A percentile compares a stretch with the other conserved stretches of the same genome.
Conservation (phyloP, 2,329 filamentous ascomycete species). For the Teratosphaeria epicoccoides region DNA sequence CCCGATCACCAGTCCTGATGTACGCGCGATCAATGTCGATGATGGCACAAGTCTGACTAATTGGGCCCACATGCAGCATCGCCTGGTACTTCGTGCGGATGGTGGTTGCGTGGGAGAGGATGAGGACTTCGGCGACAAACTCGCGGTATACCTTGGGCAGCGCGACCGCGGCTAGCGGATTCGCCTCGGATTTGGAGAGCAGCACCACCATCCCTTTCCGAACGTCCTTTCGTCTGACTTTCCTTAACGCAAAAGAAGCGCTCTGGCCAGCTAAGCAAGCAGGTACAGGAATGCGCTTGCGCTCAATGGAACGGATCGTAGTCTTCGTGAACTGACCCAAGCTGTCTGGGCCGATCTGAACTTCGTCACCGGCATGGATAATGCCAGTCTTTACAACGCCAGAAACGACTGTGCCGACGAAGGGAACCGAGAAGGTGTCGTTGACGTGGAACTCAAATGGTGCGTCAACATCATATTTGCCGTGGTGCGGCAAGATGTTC, state of each 20-base stretch:
- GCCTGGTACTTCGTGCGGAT: slow-evolving; percentile 96
- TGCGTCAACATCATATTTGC: slow-evolving; percentile 77
- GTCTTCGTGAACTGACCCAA: slow-evolving; percentile 83
- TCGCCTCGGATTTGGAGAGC: slow-evolving; percentile 61
- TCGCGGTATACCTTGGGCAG: slow-evolving; percentile 44
- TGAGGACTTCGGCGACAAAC: slow-evolving; percentile 65
- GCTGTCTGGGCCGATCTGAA: slow-evolving; percentile 82
- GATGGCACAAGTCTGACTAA: slow-evolving; percentile 91
- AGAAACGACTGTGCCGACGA: slow-evolving; percentile 90
- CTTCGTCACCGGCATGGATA: slow-evolving; percentile 78
- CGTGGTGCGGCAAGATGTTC: slow-evolving; percentile 90
- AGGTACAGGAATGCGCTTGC: slow-evolving; percentile 81
- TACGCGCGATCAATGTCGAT: slow-evolving; percentile 96
- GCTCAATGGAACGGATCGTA: slow-evolving; percentile 81
- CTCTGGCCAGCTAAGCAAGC: slow-evolving; percentile 85
- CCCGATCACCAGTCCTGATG: slow-evolving; percentile 89
- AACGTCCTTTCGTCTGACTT: slow-evolving; percentile 80
- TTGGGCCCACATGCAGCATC: slow-evolving; percentile 92
- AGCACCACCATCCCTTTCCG: slow-evolving; percentile 97
- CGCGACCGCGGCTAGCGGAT: slow-evolving; percentile 24
- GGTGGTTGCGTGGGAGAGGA: slow-evolving; percentile 89
- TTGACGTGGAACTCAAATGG: slow-evolving; percentile 94
- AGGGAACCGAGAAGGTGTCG: slow-evolving; percentile 95
- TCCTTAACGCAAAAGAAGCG: slow-evolving; percentile 81
- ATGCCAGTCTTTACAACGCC: slow-evolving; percentile 79